Evolutionary conservation across 306 rosid genomes (phyloP), one percentile per base, ranked within the genome.

Genomic region (Pueraria montana): DNA sequence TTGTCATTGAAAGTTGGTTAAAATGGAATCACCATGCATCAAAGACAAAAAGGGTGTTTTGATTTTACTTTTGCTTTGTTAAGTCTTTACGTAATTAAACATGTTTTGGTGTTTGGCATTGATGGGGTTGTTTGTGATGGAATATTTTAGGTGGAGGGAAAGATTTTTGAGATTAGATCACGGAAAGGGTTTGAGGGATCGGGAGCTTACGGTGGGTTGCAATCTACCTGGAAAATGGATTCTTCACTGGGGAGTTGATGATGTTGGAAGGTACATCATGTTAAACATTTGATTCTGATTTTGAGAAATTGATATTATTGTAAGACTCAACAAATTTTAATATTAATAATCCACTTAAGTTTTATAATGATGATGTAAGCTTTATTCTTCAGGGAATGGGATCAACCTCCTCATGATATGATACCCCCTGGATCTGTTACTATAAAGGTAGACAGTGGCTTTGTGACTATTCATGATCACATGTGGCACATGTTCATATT

Each of bases 241-340:
- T 86, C 93, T 94, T 87, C 98, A 90, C 63, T 94, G 98, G 98
- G 98, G 97, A 66, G 97, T 91, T 6, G 87, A 79, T 23, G 92
- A 94, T 40, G 84, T 52, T 55, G 94, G 90, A 84, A 88, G 93
- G 98, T 92, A 74, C 17, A 72, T 21, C 50, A 80, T 27, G 32
- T 61, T 11, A 8, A 45, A 8, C 61, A n/a, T 61, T 26, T 62
- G 55, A 16, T 72, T 45, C 18, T 34, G 30, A 43, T 62, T 65
- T 67, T n/a, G 70, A 65, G 52, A 58, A 20, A 13, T 80, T 83
- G 34, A 63, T 50, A 9, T 78, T 32, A 61, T 72, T 36, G 16
- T n/a, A 8, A 32, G 43, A 50, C 11, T 24, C 53, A 40, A 40
- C 53, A 50, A 8, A 64, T 70, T 30, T 11, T 52, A 64, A 52